Evolutionary conservation across 257 asterid genomes (phyloP).

Genomic region (Cruciata laevipes): DNA sequence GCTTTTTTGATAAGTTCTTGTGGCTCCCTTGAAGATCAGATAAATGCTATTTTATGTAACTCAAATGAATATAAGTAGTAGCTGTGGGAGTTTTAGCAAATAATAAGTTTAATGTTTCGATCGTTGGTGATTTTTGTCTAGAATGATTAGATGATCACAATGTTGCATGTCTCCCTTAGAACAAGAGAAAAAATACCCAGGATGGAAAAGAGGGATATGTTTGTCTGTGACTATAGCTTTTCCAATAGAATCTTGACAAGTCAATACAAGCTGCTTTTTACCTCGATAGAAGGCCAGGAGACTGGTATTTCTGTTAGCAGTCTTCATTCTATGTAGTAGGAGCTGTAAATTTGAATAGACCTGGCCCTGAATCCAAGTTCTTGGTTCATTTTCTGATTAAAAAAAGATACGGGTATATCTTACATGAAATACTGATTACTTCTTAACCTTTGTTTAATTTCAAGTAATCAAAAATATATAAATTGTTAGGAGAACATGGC

Average conservation of each 20-base stretch:
- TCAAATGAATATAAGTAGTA: not conserved
- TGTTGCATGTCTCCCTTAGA: not conserved
- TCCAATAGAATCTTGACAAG: not conserved
- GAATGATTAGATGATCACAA: not conserved
- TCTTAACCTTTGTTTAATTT: not conserved
- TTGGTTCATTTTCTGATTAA: too few species aligned
- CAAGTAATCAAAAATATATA: too few species aligned
- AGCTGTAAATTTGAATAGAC: not conserved
- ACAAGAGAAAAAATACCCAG: not conserved
- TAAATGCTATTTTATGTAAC: not conserved
- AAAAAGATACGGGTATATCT: too few species aligned
- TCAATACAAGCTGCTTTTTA: not conserved
- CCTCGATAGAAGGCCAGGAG: not conserved
- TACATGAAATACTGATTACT: not conserved
- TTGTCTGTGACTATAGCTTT: not conserved
- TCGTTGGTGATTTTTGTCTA: not conserved
- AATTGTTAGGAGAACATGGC: not conserved
- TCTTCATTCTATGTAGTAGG: not conserved
- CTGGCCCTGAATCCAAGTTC: not conserved
- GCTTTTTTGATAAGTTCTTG: not conserved
- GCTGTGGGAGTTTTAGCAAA: not conserved
- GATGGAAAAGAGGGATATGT: not conserved
- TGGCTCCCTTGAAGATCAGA: not conserved
- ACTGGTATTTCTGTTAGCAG: not conserved
- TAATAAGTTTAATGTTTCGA: not conserved